These are phyloP conservation scores for Tausonia pullulans DNA, from an alignment of 1,284 basidiomycete genomes.

Conservation along the genomic window DNA sequence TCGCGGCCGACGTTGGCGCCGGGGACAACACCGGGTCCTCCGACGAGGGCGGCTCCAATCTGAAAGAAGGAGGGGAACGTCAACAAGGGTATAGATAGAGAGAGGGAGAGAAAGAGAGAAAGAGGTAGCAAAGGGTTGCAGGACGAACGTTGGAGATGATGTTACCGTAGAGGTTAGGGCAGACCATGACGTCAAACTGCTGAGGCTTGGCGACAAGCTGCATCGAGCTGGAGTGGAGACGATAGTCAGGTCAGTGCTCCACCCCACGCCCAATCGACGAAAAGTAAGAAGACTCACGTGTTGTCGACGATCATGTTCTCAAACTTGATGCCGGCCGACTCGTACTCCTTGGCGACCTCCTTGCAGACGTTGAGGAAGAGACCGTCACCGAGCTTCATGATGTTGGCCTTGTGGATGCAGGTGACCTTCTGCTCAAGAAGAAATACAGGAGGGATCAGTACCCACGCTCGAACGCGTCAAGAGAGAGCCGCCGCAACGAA, in stretches of 20 bases:
- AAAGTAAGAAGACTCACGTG: slow-evolving; percentile 48
- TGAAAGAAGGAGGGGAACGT: background rate
- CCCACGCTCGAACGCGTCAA: background rate
- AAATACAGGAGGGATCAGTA: background rate
- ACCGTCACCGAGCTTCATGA: slow-evolving; percentile 99
- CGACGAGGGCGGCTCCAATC: slow-evolving; percentile 94
- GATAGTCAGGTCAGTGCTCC: background rate
- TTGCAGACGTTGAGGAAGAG: slow-evolving; percentile 99
- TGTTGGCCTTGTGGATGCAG: slow-evolving; percentile 99
- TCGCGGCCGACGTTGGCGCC: slow-evolving; percentile 97
- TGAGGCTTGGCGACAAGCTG: slow-evolving; percentile 89
- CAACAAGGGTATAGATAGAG: too few species aligned
- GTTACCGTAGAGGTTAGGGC: slow-evolving; percentile 62
- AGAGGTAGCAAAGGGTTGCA: background rate
- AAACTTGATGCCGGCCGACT: slow-evolving; percentile 77
- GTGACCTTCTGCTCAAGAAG: slow-evolving; percentile 71
- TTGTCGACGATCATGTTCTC: slow-evolving; percentile 99
- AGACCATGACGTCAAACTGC: slow-evolving; percentile 91
- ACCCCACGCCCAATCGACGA: background rate
- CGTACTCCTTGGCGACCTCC: slow-evolving; percentile 78
- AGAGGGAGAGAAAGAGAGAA: background rate
- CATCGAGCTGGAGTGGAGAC: slow-evolving; percentile 59
- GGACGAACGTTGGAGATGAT: slow-evolving; percentile 69
- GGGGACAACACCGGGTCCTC: slow-evolving; percentile 93
- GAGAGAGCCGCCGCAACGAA: slow-evolving; percentile 26